A percentile compares a stretch with the other conserved stretches of the same genome.
Evolutionary conservation across 306 rosid genomes (phyloP).

Genomic region (Citrullus amarus): DNA sequence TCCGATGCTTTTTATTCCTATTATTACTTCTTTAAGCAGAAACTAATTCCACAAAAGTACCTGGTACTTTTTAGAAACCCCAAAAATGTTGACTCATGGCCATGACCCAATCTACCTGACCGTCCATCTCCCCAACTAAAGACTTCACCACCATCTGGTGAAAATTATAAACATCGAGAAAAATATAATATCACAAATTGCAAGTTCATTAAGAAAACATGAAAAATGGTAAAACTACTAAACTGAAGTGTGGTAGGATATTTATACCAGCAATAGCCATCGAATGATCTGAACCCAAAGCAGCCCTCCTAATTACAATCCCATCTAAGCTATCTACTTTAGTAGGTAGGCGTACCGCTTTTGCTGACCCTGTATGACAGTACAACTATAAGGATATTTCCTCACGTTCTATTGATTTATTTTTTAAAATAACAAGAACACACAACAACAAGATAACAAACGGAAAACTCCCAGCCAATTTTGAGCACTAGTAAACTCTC

Average conservation of each 20-base stretch:
- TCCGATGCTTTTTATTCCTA: constrained; percentile 36
- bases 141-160: constrained; percentile 65
- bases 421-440: background rate
- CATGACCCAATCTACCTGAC: constrained; percentile 93
- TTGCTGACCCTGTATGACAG: constrained; percentile 47
- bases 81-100: constrained; percentile 46
- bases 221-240: background rate
- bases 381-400: background rate
- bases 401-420: background rate
- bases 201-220: background rate
- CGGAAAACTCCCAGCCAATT: background rate
- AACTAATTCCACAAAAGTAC: constrained; percentile 17
- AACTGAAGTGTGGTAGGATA: background rate
- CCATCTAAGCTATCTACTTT: constrained; percentile 80
- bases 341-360: constrained; percentile 47
- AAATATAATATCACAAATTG: background rate
- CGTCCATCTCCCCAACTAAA: constrained; percentile 91
- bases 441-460: background rate
- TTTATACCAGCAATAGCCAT: constrained; percentile 73
- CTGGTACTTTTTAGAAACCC: constrained; percentile 67
- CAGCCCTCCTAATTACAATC: constrained; percentile 56
- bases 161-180: constrained; percentile 12
- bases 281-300: constrained; percentile 84
- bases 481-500: background rate
- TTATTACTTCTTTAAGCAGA: background rate